These are phyloP conservation scores for Vitis hybrid DNA, from an alignment of 177 flowering plant species.

Conservation along the genomic window DNA sequence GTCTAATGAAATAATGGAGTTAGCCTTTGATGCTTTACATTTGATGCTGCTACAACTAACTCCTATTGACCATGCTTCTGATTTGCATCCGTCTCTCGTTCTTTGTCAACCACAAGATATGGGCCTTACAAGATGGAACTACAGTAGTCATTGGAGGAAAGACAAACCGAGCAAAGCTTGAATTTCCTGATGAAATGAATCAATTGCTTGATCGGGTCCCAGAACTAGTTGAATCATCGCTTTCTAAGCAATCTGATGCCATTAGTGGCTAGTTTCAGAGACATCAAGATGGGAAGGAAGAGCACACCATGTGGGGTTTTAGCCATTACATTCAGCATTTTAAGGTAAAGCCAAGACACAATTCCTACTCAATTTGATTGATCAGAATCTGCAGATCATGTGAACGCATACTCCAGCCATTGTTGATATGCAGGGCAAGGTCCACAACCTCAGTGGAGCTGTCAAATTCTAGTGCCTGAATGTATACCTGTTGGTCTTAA, in stretches of 20 bases:
- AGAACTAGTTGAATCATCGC: slow-evolving; percentile 57
- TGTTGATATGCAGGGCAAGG: neutral
- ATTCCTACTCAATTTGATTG: neutral
- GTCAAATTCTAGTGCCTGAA: no score
- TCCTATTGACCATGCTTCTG: neutral
- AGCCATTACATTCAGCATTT: neutral
- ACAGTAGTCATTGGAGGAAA: slow-evolving; percentile 82
- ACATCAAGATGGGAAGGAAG: slow-evolving; percentile 1
- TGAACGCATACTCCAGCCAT: neutral
- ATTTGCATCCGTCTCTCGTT: neutral
- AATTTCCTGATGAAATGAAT: slow-evolving; percentile 79
- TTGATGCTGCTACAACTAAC: no score
- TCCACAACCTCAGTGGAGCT: no score
- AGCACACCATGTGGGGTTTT: no score
- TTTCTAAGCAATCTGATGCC: slow-evolving; percentile 22
- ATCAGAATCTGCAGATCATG: neutral
- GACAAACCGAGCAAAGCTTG: slow-evolving; percentile 85
- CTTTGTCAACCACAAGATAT: slow-evolving; percentile 43
- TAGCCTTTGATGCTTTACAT: no score
- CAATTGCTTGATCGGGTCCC: slow-evolving; percentile 80
- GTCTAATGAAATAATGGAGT: no score
- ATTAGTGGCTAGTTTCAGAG: slow-evolving; percentile 26
- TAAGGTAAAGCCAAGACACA: neutral
- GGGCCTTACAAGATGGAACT: slow-evolving; percentile 98
- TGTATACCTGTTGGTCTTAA: no score